Conservation (phyloP, 495 filamentous ascomycete genomes). For the Podospora pseudocomata region DNA sequence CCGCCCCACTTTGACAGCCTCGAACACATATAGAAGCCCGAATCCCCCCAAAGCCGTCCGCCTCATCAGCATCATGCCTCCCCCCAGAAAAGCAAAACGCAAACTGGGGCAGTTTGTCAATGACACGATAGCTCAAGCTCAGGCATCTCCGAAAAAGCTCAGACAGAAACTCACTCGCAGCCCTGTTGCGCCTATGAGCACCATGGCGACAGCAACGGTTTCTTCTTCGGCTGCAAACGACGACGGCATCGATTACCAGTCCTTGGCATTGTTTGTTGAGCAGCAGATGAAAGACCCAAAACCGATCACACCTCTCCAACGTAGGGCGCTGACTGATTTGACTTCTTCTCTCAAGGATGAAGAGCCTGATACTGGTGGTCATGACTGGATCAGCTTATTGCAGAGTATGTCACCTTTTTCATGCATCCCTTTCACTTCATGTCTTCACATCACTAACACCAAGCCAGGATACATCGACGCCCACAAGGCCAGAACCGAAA, state of each 20-base stretch:
- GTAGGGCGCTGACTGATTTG: constrained; percentile 32
- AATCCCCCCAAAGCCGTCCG: background rate
- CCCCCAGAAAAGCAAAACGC: background rate
- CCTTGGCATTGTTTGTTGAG: constrained; percentile 37
- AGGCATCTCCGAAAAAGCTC: background rate
- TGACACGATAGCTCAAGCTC: background rate
- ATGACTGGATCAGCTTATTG: constrained; percentile 40
- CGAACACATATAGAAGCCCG: background rate
- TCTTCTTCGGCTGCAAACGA: background rate
- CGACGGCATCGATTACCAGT: constrained; percentile 25
- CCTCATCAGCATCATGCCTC: background rate
- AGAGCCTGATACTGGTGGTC: constrained; percentile 28
- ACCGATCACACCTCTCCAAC: constrained; percentile 33
- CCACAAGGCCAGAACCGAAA: constrained; percentile 12
- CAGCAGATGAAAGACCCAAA: constrained; percentile 28
- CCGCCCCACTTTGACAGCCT: background rate
- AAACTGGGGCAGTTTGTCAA: background rate
- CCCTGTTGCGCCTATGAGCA: background rate
- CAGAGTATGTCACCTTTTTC: constrained; percentile 24
- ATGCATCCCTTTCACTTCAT: background rate
- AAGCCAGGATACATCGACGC: constrained; percentile 21
- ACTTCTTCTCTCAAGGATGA: constrained; percentile 21
- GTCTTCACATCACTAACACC: background rate
- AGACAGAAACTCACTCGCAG: background rate
- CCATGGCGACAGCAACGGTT: background rate